Evolutionary conservation across 768 basidiomycete genomes (phyloP).

Genomic region (Kwoniella mangroviensis): DNA sequence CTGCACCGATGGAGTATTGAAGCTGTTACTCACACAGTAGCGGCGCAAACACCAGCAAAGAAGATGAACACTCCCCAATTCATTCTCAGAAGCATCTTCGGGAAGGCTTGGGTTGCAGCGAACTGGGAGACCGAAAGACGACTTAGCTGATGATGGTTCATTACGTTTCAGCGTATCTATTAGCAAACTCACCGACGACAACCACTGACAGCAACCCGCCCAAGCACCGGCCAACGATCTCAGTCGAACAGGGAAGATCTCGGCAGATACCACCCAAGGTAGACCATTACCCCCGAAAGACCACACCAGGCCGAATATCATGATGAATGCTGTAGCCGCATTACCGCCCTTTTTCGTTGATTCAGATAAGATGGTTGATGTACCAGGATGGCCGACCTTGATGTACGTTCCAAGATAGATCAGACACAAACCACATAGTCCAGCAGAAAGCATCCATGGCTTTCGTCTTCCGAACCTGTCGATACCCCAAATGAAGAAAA

Average conservation of each 20-base stretch:
- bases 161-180: background rate
- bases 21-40: slow-evolving; percentile 29
- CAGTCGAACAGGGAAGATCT: slow-evolving; percentile 35
- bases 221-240: slow-evolving; percentile 45
- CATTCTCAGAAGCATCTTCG: slow-evolving; percentile 52
- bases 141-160: background rate
- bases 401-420: slow-evolving; percentile 63
- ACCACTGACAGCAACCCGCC: slow-evolving; percentile 38
- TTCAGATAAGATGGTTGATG: slow-evolving; percentile 13
- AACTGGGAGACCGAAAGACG: slow-evolving; percentile 26
- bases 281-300: slow-evolving; percentile 60
- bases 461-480: slow-evolving; percentile 59
- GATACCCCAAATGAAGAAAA: slow-evolving; percentile 58
- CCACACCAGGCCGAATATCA: slow-evolving; percentile 29
- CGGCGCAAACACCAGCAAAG: slow-evolving; percentile 43
- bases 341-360: slow-evolving; percentile 37
- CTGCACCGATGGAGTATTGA: background rate
- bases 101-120: slow-evolving; percentile 53
- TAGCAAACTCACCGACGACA: slow-evolving; percentile 19
- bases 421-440: slow-evolving; percentile 60
- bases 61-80: slow-evolving; percentile 53
- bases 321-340: slow-evolving; percentile 49
- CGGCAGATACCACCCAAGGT: slow-evolving; percentile 62
- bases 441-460: slow-evolving; percentile 60
- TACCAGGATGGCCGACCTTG: slow-evolving; percentile 57